Conservation (phyloP, 2,329 filamentous ascomycete species). For the Fusarium solani-melongenae region DNA sequence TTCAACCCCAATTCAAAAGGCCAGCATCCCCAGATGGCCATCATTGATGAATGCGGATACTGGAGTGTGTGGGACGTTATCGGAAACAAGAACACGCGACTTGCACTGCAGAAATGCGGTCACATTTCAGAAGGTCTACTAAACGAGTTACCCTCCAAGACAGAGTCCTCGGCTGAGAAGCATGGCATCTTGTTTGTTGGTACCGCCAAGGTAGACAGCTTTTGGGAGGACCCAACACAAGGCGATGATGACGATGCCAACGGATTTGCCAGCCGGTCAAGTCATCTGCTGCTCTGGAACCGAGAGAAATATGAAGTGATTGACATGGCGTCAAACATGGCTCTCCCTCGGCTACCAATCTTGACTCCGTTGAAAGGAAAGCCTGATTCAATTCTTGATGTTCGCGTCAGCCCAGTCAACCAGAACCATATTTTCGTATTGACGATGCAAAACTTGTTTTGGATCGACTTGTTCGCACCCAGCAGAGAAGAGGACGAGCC, state of each 20-base stretch:
- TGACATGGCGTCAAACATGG: constrained; percentile 49
- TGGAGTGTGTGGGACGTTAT: constrained; percentile 76
- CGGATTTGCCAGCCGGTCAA: constrained; percentile 24
- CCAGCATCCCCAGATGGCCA: constrained; percentile 69
- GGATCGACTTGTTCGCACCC: constrained; percentile 55
- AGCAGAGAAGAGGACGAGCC: constrained; percentile 9
- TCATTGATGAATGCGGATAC: constrained; percentile 72
- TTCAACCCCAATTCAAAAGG: constrained; percentile 66
- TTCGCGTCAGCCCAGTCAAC: constrained; percentile 59
- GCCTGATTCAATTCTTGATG: constrained; percentile 64
- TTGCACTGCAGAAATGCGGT: constrained; percentile 53
- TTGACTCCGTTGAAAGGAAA: constrained; percentile 39
- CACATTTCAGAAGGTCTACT: constrained; percentile 56
- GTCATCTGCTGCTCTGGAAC: constrained; percentile 52
- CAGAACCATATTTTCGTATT: constrained; percentile 67
- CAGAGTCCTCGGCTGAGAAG: constrained; percentile 47
- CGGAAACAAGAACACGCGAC: constrained; percentile 50
- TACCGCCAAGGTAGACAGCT: constrained; percentile 31
- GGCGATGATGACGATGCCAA: constrained; percentile 11
- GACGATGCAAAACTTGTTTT: constrained; percentile 63
- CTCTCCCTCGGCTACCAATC: constrained; percentile 43
- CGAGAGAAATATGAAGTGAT: constrained; percentile 49
- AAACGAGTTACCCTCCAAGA: constrained; percentile 45
- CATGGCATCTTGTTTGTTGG: constrained; percentile 59
- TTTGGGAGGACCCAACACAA: constrained; percentile 30